Base-by-base conservation (phyloP, 1,284 basidiomycete species). In the Polyporus tsugae region DNA sequence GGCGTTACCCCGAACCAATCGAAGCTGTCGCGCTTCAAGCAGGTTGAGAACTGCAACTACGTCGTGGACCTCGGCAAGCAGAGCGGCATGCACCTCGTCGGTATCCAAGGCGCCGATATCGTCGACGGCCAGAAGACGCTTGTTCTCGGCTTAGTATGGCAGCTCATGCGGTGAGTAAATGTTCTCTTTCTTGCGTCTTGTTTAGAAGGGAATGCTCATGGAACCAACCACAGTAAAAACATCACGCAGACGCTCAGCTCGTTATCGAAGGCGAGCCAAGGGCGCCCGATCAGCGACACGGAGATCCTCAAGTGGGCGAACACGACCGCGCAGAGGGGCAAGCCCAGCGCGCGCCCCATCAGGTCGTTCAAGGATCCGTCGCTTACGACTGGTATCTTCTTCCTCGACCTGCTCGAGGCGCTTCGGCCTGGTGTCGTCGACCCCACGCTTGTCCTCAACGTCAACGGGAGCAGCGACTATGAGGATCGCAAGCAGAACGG, bases 231-330 rank as follows among this genome's bases (percentile, higher is more conserved):
- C 67, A 92, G 92, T 67, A 83, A 97, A 84, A 97, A 92, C 81
- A 98, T 99, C 78, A 91, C 92, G 53, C 95, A 96, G 81, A 99
- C 97, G 1, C 89, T 99, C 52, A 91, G 90, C 39, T 87, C 89
- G 5, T 86, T 99, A 19, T 90, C 89, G 29, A 91, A 90, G 78
- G 86, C 89, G 53, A 87, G 89, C 33, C 87, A 88, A 39, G 95
- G 95, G 0, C 86, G 89, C 1, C 92, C 92, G 1, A 92, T 98
- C 66, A 93, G 90, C 64, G 98, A 99, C 78, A 89, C 87, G 33
- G 96, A 99, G 78, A 98, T 99, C 81, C 91, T 99, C 66, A 92
- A 89, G 75, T 99, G 97, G 98, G 97, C 97, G 0, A 99, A 99
- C 80, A 85, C 91, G 35, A 94, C 92, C 2, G 97, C 95, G 19